These are phyloP conservation scores for Lathyrus oleraceus DNA, from an alignment of 306 rosid species.

Conservation along the genomic window DNA sequence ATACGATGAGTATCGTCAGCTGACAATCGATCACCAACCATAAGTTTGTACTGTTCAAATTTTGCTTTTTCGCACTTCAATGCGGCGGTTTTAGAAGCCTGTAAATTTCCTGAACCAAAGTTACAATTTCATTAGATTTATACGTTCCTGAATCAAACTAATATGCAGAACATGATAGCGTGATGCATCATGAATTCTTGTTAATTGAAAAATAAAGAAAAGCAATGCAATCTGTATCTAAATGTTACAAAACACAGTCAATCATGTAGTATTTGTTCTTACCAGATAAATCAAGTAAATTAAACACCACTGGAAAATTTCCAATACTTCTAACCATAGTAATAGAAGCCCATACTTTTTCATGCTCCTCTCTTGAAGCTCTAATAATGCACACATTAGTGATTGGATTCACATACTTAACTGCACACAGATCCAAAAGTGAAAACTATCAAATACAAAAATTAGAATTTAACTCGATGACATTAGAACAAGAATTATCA, in stretches of 20 bases:
- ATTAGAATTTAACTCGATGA: background rate
- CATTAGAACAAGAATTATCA: background rate
- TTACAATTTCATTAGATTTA: constrained; percentile 9
- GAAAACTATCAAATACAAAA: background rate
- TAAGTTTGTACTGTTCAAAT: constrained; percentile 71
- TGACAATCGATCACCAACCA: constrained; percentile 54
- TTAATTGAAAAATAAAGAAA: constrained; percentile 8
- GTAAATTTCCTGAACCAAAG: constrained; percentile 59
- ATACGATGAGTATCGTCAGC: constrained; percentile 52
- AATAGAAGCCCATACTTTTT: constrained; percentile 76
- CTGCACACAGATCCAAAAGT: constrained; percentile 35
- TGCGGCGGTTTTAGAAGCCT: constrained; percentile 65
- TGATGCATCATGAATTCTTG: constrained; percentile 9
- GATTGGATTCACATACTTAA: constrained; percentile 77
- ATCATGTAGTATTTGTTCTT: constrained; percentile 26
- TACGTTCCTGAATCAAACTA: background rate
- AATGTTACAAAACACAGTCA: background rate
- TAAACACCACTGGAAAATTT: constrained; percentile 61
- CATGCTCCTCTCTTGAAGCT: constrained; percentile 69
- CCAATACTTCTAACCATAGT: constrained; percentile 72
- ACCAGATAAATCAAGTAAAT: constrained; percentile 72
- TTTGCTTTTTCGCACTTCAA: constrained; percentile 69
- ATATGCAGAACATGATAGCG: background rate
- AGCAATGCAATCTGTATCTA: background rate
- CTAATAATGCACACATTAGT: constrained; percentile 76